Evolutionary conservation across 805 yeast genomes (phyloP).

Genomic region (Nakazawaea ishiwadae): DNA sequence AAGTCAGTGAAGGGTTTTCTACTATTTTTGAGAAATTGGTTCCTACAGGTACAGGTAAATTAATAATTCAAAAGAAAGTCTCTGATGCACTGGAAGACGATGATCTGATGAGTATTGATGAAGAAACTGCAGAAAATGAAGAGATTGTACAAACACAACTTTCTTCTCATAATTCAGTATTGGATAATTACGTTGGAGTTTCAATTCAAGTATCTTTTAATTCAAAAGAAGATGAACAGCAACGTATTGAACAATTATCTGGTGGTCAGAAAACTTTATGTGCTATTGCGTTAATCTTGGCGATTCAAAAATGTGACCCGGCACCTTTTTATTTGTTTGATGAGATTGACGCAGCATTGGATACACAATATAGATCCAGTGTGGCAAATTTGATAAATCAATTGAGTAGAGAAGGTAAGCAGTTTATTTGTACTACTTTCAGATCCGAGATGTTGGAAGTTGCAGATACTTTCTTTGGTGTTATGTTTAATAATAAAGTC

Average conservation of each 20-base stretch:
- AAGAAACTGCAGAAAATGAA: slow-evolving; percentile 17
- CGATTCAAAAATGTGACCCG: slow-evolving; percentile 93
- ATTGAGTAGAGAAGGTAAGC: slow-evolving; percentile 60
- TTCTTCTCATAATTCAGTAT: slow-evolving; percentile 14
- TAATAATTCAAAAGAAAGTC: slow-evolving; percentile 55
- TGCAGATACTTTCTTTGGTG: slow-evolving; percentile 86
- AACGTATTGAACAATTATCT: slow-evolving; percentile 82
- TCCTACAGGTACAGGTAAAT: slow-evolving; percentile 74
- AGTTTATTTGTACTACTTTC: slow-evolving; percentile 95
- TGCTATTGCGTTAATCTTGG: slow-evolving; percentile 89
- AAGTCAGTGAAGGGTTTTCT: slow-evolving; percentile 68
- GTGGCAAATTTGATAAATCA: slow-evolving; percentile 73
- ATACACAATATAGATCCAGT: slow-evolving; percentile 83
- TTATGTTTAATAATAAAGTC: slow-evolving; percentile 74
- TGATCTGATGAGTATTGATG: slow-evolving; percentile 17
- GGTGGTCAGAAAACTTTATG: slow-evolving; percentile 98
- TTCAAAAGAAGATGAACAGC: slow-evolving; percentile 79
- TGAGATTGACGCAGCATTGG: slow-evolving; percentile 94
- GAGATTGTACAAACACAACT: slow-evolving; percentile 16
- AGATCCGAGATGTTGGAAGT: slow-evolving; percentile 87
- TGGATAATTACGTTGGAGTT: slow-evolving; percentile 72
- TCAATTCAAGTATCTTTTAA: slow-evolving; percentile 87
- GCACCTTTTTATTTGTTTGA: slow-evolving; percentile 96
- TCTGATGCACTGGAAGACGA: slow-evolving; percentile 18
- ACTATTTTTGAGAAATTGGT: slow-evolving; percentile 77